A percentile compares a stretch with the other conserved stretches of the same genome.
phyloP scores from a whole-genome alignment of 2,329 filamentous ascomycete genomes.

The Diaporthe amygdali region DNA sequence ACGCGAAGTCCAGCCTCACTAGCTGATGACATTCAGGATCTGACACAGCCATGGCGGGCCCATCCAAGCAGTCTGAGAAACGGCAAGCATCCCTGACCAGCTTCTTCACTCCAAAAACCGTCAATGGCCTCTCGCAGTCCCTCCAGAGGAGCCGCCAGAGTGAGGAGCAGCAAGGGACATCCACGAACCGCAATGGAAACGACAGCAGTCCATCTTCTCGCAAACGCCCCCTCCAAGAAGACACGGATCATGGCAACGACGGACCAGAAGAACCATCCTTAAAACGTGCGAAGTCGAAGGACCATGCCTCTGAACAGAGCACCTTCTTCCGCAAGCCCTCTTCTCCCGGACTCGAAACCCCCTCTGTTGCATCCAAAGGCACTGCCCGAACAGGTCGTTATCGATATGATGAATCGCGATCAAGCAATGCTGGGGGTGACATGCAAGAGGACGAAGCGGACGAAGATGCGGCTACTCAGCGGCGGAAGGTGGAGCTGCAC shows the following conservation, averaged over 20 bases:
- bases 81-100: slow-evolving; percentile 85
- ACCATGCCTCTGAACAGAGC: slow-evolving; percentile 44
- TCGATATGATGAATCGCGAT: slow-evolving; percentile 50
- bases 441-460: slow-evolving; percentile 47
- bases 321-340: slow-evolving; percentile 45
- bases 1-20: neutral
- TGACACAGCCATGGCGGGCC: slow-evolving; percentile 39
- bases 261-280: slow-evolving; percentile 37
- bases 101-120: slow-evolving; percentile 75
- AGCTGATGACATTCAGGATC: neutral
- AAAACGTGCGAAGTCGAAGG: slow-evolving; percentile 52
- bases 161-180: slow-evolving; percentile 3
- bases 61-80: slow-evolving; percentile 53
- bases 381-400: slow-evolving; percentile 53
- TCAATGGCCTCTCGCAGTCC: slow-evolving; percentile 45
- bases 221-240: slow-evolving; percentile 59
- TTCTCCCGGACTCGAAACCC: slow-evolving; percentile 31
- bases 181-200: neutral
- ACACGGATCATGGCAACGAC: slow-evolving; percentile 50
- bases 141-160: slow-evolving; percentile 20
- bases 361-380: neutral
- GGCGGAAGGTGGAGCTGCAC: slow-evolving; percentile 75
- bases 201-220: slow-evolving; percentile 36
- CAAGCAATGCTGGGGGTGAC: slow-evolving; percentile 46
- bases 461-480: slow-evolving; percentile 47